Percentiles rank a stretch among this genome's conserved stretches.
These are phyloP conservation scores for Podila clonocystis DNA, from an alignment of 192 early-diverging fungal genomes.

Conservation along the genomic window DNA sequence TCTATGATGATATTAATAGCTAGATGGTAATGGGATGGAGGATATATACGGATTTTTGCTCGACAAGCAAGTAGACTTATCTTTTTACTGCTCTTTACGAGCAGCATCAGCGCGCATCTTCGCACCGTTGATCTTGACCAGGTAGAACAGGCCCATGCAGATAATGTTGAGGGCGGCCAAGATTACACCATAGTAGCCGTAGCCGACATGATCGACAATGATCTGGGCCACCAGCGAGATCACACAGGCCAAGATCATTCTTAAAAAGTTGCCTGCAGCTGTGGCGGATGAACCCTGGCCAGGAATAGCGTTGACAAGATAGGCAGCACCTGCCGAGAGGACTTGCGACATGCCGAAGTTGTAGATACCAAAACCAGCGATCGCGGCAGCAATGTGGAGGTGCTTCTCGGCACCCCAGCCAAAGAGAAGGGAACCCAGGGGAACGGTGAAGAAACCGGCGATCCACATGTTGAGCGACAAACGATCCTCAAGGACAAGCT, in stretches of 20 bases:
- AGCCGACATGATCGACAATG: slow-evolving; percentile 48
- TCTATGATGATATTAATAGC: too few species aligned
- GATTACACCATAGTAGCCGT: slow-evolving; percentile 53
- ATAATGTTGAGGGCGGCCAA: slow-evolving; percentile 50
- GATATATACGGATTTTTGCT: too few species aligned
- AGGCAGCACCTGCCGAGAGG: slow-evolving; percentile 49
- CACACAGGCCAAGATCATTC: slow-evolving; percentile 54
- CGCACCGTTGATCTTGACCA: slow-evolving; percentile 54
- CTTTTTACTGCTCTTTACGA: slow-evolving; percentile 20
- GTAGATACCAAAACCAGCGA: slow-evolving; percentile 56
- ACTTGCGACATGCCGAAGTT: slow-evolving; percentile 60
- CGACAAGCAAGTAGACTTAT: too few species aligned
- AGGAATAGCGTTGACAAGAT: slow-evolving; percentile 57
- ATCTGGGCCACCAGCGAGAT: slow-evolving; percentile 52
- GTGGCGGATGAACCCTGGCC: slow-evolving; percentile 57
- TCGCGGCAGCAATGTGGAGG: slow-evolving; percentile 48
- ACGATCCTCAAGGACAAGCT: slow-evolving; percentile 53
- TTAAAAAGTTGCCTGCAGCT: slow-evolving; percentile 55
- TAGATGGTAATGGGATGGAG: too few species aligned
- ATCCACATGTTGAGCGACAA: slow-evolving; percentile 55
- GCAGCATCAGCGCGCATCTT: slow-evolving; percentile 42
- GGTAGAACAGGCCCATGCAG: slow-evolving; percentile 41
- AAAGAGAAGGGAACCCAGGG: slow-evolving; percentile 56
- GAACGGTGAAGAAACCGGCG: slow-evolving; percentile 52
- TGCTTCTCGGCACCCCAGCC: slow-evolving; percentile 54